A percentile compares a stretch with the other conserved stretches of the same genome.
These are phyloP conservation scores for Gnetum montanum DNA, from an alignment of 75 land plant genomes.

Conservation along the genomic window DNA sequence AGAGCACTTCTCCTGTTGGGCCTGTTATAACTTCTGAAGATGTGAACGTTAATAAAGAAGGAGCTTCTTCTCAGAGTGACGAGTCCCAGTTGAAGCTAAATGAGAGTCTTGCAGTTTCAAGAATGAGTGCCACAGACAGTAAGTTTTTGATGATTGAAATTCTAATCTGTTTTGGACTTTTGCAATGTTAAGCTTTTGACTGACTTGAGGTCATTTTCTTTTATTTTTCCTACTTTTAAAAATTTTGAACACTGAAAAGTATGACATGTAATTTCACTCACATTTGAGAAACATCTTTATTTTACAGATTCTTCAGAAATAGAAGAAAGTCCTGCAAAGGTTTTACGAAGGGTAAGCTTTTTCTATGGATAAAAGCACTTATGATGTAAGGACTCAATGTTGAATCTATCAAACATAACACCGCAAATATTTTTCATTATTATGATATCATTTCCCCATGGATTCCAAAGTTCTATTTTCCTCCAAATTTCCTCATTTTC, in stretches of 20 bases:
- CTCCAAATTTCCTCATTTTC: too few species aligned
- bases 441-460: too few species aligned
- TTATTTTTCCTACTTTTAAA: too few species aligned
- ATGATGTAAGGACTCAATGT: too few species aligned
- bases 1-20: not conserved
- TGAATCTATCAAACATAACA: too few species aligned
- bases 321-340: constrained; percentile 28
- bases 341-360: constrained; percentile 41
- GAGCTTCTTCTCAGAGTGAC: too few species aligned
- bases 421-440: too few species aligned
- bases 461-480: too few species aligned
- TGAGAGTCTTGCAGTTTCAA: not conserved
- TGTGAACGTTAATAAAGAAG: not conserved
- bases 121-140: not conserved
- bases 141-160: not conserved
- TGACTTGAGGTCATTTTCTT: too few species aligned
- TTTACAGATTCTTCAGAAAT: constrained; percentile 22
- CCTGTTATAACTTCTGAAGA: not conserved
- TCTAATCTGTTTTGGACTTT: not conserved
- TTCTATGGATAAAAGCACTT: not conserved
- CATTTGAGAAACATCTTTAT: not conserved
- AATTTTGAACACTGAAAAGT: not conserved
- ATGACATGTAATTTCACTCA: not conserved
- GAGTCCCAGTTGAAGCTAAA: too few species aligned
- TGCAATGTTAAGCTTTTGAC: not conserved